These are phyloP conservation scores for Hemileccinum rubropunctum DNA, from an alignment of 768 basidiomycete genomes.

Conservation along the genomic window DNA sequence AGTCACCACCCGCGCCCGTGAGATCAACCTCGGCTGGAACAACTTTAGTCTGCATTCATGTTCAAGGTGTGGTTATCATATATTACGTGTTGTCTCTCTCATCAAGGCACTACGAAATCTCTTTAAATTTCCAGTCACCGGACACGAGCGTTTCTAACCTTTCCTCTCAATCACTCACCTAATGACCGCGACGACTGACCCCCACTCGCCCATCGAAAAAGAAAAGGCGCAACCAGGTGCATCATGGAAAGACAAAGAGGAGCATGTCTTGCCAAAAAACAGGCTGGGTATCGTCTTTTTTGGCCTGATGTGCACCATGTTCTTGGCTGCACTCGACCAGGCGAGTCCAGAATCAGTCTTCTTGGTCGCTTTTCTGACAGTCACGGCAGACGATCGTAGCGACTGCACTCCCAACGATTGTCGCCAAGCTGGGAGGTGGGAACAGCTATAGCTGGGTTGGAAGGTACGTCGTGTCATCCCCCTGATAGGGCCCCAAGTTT, in stretches of 20 bases:
- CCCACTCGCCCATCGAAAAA: conserved; percentile 15
- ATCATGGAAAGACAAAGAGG: conserved; percentile 54
- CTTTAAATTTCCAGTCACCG: not conserved
- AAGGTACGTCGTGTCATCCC: conserved; percentile 38
- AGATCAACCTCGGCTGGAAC: no score
- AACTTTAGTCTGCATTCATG: no score
- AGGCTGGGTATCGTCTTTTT: conserved; percentile 24
- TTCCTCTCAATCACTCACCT: no score
- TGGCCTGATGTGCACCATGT: conserved; percentile 30
- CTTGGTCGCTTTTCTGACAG: not conserved
- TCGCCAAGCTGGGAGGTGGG: conserved; percentile 60
- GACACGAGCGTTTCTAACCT: no score
- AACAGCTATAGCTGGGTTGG: conserved; percentile 71
- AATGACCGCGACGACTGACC: no score
- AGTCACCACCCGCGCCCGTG: no score
- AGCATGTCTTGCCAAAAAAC: conserved; percentile 48
- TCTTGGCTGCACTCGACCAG: conserved; percentile 57
- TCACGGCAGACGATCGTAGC: conserved; percentile 59
- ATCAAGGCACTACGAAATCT: no score
- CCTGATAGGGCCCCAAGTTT: not conserved
- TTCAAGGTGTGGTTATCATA: no score
- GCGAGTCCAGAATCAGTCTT: conserved; percentile 29
- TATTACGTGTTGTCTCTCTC: no score
- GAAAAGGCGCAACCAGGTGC: conserved; percentile 41
- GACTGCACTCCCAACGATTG: conserved; percentile 74